A percentile compares a stretch with the other conserved stretches of the same genome.
These are phyloP conservation scores for Solanum chaucha DNA, from an alignment of 257 asterid species.

Conservation along the genomic window DNA sequence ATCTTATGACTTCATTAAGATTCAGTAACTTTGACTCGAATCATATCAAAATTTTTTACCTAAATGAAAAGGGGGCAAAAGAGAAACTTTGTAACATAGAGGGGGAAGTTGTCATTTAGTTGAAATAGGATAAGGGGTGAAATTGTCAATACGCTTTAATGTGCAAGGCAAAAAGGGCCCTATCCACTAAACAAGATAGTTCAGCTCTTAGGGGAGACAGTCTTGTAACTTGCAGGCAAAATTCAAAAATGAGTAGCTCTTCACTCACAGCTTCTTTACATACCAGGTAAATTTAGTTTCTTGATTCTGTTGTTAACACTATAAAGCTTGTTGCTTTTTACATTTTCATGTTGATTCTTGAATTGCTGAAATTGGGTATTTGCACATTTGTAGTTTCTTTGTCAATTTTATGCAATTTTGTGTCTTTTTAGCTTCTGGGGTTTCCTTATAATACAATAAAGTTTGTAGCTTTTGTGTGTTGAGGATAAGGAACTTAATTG, in stretches of 20 bases:
- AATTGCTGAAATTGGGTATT: background rate
- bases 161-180: background rate
- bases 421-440: background rate
- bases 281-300: background rate
- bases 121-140: background rate
- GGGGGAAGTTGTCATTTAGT: background rate
- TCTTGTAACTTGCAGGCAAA: background rate
- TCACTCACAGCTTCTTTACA: background rate
- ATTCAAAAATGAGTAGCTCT: background rate
- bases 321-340: background rate
- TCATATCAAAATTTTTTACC: background rate
- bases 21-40: background rate
- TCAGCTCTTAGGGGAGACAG: background rate
- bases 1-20: background rate
- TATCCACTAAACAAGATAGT: background rate
- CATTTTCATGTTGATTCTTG: background rate
- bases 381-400: background rate
- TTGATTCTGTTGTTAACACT: background rate
- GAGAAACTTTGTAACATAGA: background rate
- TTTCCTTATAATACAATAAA: background rate
- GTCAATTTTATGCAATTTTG: background rate
- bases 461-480: background rate
- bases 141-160: background rate
- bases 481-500: background rate
- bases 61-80: background rate